phyloP scores from a whole-genome alignment of 371 early-diverging fungal species.

The Mortierella sp. region DNA sequence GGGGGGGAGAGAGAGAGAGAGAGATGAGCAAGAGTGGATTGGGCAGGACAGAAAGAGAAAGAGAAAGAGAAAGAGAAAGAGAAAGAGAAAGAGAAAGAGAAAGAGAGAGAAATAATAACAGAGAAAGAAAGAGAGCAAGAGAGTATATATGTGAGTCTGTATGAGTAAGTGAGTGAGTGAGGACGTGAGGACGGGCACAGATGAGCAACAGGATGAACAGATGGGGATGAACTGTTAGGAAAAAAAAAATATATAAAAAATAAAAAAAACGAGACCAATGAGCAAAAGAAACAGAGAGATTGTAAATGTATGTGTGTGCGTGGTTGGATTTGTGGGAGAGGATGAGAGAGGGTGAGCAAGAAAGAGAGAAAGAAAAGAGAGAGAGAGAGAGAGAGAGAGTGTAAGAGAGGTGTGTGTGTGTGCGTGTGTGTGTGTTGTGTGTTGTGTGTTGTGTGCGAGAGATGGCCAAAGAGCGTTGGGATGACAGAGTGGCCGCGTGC shows the following conservation, averaged over 20 bases:
- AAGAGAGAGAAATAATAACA: slow-evolving; percentile 7
- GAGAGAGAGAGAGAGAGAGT: neutral
- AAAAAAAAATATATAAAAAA: neutral
- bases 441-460: no score
- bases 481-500: no score
- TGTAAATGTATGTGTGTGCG: neutral
- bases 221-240: no score
- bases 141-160: no score
- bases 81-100: neutral
- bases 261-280: neutral
- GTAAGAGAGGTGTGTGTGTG: no score
- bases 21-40: neutral
- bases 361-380: neutral
- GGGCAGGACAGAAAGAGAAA: neutral
- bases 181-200: neutral
- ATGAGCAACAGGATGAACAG: neutral
- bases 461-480: no score
- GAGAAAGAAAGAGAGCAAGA: no score
- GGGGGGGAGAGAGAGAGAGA: neutral
- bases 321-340: neutral
- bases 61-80: neutral
- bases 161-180: no score
- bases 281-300: neutral
- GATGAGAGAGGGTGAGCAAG: neutral
- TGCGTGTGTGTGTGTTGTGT: no score